A percentile compares a stretch with the other conserved stretches of the same genome.
Conservation (phyloP, 1,284 basidiomycete genomes). For the Moesziomyces antarcticus region DNA sequence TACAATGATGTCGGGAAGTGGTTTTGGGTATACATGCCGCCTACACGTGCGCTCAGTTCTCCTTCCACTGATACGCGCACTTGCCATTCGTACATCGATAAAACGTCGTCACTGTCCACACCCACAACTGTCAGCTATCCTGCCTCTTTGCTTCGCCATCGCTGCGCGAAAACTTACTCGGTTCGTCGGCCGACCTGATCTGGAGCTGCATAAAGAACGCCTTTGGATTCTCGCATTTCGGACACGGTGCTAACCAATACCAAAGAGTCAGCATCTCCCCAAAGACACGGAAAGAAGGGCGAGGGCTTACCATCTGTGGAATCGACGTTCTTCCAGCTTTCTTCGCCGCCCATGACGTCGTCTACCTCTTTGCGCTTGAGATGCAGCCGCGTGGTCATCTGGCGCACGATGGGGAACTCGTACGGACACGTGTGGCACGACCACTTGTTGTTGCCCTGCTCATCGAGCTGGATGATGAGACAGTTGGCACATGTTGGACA, state of each 20-base stretch:
- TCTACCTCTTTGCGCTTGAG: conserved; percentile 60
- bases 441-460: conserved; percentile 82
- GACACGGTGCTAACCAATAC: conserved; percentile 71
- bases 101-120: conserved; percentile 62
- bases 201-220: conserved; percentile 97
- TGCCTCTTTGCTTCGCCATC: neutral
- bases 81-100: conserved; percentile 59
- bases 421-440: conserved; percentile 94
- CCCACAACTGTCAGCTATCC: neutral
- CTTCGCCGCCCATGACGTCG: conserved; percentile 72
- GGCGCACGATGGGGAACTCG: conserved; percentile 85
- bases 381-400: conserved; percentile 71
- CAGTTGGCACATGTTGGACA: conserved; percentile 95
- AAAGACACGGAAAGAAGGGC: neutral
- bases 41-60: conserved; percentile 28
- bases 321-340: conserved; percentile 94
- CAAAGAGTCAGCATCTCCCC: neutral
- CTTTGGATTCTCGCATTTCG: conserved; percentile 86
- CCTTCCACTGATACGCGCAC: conserved; percentile 64
- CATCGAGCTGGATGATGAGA: conserved; percentile 76
- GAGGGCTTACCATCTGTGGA: conserved; percentile 73
- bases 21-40: neutral
- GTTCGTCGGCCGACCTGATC: conserved; percentile 81
- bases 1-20: neutral
- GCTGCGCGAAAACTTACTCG: conserved; percentile 54